A percentile compares a stretch with the other conserved stretches of the same genome.
phyloP scores from a whole-genome alignment of 148 eudicot species.

The Selenicereus undatus region DNA sequence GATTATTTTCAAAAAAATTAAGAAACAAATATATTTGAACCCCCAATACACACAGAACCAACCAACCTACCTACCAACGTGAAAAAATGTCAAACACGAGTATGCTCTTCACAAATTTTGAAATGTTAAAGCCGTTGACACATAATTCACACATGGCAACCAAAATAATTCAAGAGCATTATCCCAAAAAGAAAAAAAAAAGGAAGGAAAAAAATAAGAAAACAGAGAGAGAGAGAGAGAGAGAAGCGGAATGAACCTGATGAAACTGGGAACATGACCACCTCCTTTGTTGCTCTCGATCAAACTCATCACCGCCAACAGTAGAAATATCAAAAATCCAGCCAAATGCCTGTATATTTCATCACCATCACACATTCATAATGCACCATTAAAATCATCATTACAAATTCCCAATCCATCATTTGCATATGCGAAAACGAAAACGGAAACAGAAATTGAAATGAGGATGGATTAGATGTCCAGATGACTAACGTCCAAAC shows the following conservation, averaged over 20 bases:
- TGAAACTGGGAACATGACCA: slow-evolving; percentile 40
- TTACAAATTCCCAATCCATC: too few species aligned
- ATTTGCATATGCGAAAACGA: too few species aligned
- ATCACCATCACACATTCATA: neutral
- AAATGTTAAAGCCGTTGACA: too few species aligned
- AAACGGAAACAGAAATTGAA: neutral
- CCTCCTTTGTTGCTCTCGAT: slow-evolving; percentile 42
- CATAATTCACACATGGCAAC: too few species aligned
- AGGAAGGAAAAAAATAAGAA: neutral
- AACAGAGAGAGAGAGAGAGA: too few species aligned
- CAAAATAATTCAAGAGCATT: neutral
- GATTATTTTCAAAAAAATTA: neutral
- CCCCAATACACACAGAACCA: too few species aligned
- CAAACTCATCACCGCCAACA: slow-evolving; percentile 51
- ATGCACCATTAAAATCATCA: neutral
- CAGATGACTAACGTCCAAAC: slow-evolving; percentile 73
- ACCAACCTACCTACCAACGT: too few species aligned
- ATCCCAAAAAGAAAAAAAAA: neutral
- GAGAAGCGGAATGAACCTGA: slow-evolving; percentile 37
- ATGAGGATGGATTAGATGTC: neutral
- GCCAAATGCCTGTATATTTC: slow-evolving; percentile 58
- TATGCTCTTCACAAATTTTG: neutral
- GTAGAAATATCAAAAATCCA: slow-evolving; percentile 63
- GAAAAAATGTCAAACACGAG: neutral
- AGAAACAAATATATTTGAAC: too few species aligned